These are phyloP conservation scores for Lentinula novae-zelandiae DNA, from an alignment of 1,284 basidiomycete genomes.

Conservation along the genomic window DNA sequence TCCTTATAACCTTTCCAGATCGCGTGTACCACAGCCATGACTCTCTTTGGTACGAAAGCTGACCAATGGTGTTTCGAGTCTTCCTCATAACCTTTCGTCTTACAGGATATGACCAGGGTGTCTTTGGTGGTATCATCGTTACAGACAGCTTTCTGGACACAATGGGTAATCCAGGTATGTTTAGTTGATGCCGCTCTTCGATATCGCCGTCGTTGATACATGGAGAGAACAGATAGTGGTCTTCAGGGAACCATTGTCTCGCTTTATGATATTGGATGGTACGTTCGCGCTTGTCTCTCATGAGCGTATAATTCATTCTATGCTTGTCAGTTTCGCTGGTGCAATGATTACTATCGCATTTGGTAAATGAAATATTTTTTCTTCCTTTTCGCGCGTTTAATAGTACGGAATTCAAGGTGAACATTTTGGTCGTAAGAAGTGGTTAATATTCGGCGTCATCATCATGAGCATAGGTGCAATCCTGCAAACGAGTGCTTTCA, in stretches of 20 bases:
- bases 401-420: slow-evolving; percentile 31
- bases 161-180: slow-evolving; percentile 39
- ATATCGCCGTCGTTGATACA: slow-evolving; percentile 25
- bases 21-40: slow-evolving; percentile 45
- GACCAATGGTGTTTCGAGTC: slow-evolving; percentile 6
- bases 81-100: neutral
- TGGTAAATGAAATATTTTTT: slow-evolving; percentile 19
- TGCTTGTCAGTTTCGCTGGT: slow-evolving; percentile 36
- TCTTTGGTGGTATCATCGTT: slow-evolving; percentile 46
- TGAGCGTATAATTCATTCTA: neutral
- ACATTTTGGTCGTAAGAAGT: slow-evolving; percentile 43
- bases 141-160: slow-evolving; percentile 37
- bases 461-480: slow-evolving; percentile 54
- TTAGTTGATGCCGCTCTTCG: neutral
- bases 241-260: slow-evolving; percentile 45
- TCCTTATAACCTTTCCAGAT: slow-evolving; percentile 22
- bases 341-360: slow-evolving; percentile 45
- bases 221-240: slow-evolving; percentile 35
- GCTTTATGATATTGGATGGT: slow-evolving; percentile 37
- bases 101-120: slow-evolving; percentile 45
- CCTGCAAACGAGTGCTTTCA: slow-evolving; percentile 43
- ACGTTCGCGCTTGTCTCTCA: neutral
- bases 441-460: slow-evolving; percentile 38
- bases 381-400: no score
- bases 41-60: slow-evolving; percentile 31